phyloP scores from a whole-genome alignment of 352 stramenopile species.

The Albugo laibachii region DNA sequence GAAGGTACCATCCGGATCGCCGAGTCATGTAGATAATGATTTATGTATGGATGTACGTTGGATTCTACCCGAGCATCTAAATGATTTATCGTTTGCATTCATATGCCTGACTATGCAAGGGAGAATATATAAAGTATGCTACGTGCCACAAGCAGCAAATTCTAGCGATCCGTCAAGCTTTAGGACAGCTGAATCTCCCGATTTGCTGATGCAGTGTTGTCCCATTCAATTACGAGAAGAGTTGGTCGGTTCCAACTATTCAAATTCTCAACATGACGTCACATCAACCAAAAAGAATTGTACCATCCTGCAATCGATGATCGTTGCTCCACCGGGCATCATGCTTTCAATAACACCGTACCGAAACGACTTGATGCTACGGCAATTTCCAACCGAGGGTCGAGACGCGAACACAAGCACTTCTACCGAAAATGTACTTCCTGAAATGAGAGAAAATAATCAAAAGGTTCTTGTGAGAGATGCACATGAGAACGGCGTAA shows the following conservation, averaged over 20 bases:
- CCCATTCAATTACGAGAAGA: constrained; percentile 21
- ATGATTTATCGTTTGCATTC: constrained; percentile 19
- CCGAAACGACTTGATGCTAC: constrained; percentile 18
- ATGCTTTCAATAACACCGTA: constrained; percentile 22
- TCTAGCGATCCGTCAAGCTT: constrained; percentile 3
- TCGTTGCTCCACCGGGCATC: constrained; percentile 20
- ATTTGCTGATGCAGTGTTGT: constrained; percentile 15
- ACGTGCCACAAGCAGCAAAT: constrained; percentile 11
- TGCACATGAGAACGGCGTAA: constrained; percentile 32
- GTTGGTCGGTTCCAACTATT: constrained; percentile 15
- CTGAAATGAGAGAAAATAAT: constrained; percentile 22
- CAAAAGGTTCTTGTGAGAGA: constrained; percentile 29
- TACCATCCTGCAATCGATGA: constrained; percentile 19
- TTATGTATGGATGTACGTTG: constrained; percentile 34
- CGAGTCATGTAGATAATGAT: constrained; percentile 9
- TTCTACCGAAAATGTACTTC: constrained; percentile 6
- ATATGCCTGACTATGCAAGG: constrained; percentile 33
- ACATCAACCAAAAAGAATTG: neutral
- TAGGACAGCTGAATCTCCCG: constrained; percentile 3
- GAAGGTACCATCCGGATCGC: constrained; percentile 8
- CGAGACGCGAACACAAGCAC: neutral
- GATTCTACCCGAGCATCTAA: constrained; percentile 16
- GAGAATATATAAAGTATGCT: constrained; percentile 24
- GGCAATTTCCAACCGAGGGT: constrained; percentile 15
- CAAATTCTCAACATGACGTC: neutral